phyloP scores from a whole-genome alignment of 352 stramenopile genomes.

The Phytopythium delawarense region DNA sequence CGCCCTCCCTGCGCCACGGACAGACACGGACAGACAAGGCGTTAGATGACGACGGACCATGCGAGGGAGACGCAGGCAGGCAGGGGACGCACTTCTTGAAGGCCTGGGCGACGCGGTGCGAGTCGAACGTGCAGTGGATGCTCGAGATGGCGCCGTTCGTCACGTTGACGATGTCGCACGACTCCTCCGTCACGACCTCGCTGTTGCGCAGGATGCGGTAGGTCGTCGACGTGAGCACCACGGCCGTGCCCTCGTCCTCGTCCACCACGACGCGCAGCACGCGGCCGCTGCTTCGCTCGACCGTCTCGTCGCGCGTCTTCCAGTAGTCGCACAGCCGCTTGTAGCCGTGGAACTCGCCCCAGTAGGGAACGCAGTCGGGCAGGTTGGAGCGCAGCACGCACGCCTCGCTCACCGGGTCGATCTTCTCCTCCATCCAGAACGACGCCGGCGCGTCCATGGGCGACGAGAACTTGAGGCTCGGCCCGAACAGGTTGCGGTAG shows the following conservation, averaged over 20 bases:
- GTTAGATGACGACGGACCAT: neutral
- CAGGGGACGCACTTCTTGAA: constrained; percentile 73
- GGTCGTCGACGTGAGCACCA: constrained; percentile 86
- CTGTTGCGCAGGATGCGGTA: constrained; percentile 86
- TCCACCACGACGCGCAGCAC: constrained; percentile 82
- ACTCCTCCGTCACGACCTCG: constrained; percentile 82
- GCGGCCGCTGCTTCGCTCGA: constrained; percentile 76
- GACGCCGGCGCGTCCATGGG: constrained; percentile 68
- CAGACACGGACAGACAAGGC: constrained; percentile 5
- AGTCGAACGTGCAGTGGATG: constrained; percentile 88
- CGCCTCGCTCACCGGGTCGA: constrained; percentile 59
- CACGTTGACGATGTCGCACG: constrained; percentile 82
- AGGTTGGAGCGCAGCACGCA: constrained; percentile 85
- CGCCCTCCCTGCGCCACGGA: constrained; percentile 46
- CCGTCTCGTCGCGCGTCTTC: constrained; percentile 85
- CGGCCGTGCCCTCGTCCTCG: constrained; percentile 82
- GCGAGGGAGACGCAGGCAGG: neutral
- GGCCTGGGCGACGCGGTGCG: constrained; percentile 73
- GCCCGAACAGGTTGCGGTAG: constrained; percentile 76
- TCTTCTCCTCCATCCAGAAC: constrained; percentile 86
- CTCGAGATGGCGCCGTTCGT: constrained; percentile 68
- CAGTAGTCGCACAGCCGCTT: constrained; percentile 85
- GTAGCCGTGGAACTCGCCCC: constrained; percentile 87
- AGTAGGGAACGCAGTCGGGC: constrained; percentile 82
- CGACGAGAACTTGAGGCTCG: constrained; percentile 75